Evolutionary conservation across 768 basidiomycete genomes (phyloP).

Genomic region (Neoboletus brunneissimus): DNA sequence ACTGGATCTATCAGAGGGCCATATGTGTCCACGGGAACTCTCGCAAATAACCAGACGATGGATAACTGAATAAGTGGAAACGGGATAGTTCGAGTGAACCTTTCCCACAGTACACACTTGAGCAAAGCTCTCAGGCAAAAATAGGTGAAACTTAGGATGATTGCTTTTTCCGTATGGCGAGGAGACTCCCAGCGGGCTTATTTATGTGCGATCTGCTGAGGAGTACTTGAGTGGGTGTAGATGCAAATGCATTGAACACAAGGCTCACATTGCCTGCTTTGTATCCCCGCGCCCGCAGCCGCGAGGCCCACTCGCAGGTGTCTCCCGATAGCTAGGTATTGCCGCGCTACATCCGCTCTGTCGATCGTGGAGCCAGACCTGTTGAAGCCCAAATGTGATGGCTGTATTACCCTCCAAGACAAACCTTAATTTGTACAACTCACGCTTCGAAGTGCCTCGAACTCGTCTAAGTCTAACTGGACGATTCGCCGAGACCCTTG

Average conservation of each 20-base stretch:
- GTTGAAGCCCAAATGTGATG: not conserved
- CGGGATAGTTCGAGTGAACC: slow-evolving; percentile 8
- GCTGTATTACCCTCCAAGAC: not conserved
- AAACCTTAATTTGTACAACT: not conserved
- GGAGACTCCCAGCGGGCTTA: slow-evolving; percentile 13
- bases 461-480: not conserved
- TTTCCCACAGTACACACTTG: slow-evolving; percentile 22
- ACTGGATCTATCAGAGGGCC: slow-evolving; percentile 10
- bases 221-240: not conserved
- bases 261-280: not conserved
- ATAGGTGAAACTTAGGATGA: slow-evolving; percentile 16
- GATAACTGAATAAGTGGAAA: slow-evolving; percentile 16
- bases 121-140: slow-evolving; percentile 9
- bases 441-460: not conserved
- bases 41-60: slow-evolving; percentile 11
- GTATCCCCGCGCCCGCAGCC: too few relatives aligned
- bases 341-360: not conserved
- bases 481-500: not conserved
- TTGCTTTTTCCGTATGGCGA: slow-evolving; percentile 8
- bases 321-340: not conserved
- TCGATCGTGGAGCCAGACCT: not conserved
- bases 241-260: not conserved
- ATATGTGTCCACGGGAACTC: slow-evolving; percentile 18
- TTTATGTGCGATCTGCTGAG: slow-evolving; percentile 2
- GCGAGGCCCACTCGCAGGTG: not conserved